Base-by-base conservation (phyloP, 2,329 filamentous ascomycete genomes). In the Ophiostoma sp. region DNA sequence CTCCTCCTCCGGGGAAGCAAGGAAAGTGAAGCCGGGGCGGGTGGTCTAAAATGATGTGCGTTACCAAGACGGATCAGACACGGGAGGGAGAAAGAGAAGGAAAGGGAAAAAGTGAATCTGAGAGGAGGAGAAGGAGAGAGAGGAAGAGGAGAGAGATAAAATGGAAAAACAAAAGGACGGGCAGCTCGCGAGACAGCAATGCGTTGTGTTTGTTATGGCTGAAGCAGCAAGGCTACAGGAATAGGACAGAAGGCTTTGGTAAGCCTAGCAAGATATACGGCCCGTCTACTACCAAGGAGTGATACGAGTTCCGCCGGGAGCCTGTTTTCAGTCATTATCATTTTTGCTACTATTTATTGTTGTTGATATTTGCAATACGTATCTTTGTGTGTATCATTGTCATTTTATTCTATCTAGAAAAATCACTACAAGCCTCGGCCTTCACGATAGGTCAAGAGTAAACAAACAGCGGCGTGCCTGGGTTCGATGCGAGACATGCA, bases 1-100 rank as follows among this genome's bases (percentile, higher is more conserved):
- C 16, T 55, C 52, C 41, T 55, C 52, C 41, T 72, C 74, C 78
- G 78, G 76, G 78, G 78, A 80, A 78, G 67, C 49, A 68, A 49
- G 63, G 41, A 45, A 60, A 16, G 76, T 76, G 78, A 71, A 77
- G 76, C 79, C 79, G 78, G 76, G 69, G 73, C 74, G 73, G 75
- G 72, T 75, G 74, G 76, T 76, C 75, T 76, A 73, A 74, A 74
- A 77, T 78, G 76, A 79, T 78, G 75, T 76, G 76, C 77, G 76
- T 77, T 65, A 64, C 63, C 63, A 64, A 64, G 63, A 47, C 63
- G 41, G 63, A 47, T 18, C 62, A 64, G 18, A 42, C 14, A 27
- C 44, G 47, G 12, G 27, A 65, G 36, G 27, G 16, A 65, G 27
- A 55, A 18, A 55, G 40, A 40, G 40, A 27, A 40, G 55, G 8